Percentiles rank a stretch among this genome's conserved stretches.
These are phyloP conservation scores for Torulaspora franciscae DNA, from an alignment of 805 yeast genomes.

Conservation along the genomic window DNA sequence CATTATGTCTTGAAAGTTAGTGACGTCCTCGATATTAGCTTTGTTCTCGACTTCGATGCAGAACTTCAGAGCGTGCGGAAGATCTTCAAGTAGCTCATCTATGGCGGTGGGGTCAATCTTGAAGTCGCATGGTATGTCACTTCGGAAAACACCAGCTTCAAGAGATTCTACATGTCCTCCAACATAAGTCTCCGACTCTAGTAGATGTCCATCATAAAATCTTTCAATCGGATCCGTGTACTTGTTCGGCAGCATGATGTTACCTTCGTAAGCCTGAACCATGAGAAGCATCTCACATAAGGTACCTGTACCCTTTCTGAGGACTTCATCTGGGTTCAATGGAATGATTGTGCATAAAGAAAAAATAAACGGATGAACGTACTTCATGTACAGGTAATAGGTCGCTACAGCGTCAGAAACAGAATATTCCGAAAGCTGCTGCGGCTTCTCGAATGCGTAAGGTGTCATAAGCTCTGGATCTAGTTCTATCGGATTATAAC, in stretches of 20 bases:
- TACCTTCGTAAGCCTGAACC: conserved; percentile 86
- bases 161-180: conserved; percentile 98
- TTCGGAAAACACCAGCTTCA: conserved; percentile 96
- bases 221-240: conserved; percentile 92
- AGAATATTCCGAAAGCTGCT: conserved; percentile 87
- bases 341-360: conserved; percentile 95
- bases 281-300: conserved; percentile 94
- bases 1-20: conserved; percentile 72
- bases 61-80: conserved; percentile 74
- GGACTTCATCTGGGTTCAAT: conserved; percentile 89
- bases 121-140: conserved; percentile 75
- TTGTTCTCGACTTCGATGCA: conserved; percentile 78
- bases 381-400: conserved; percentile 89
- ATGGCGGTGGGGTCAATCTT: conserved; percentile 75
- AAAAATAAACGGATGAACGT: conserved; percentile 94
- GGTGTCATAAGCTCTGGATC: conserved; percentile 99
- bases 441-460: conserved; percentile 92
- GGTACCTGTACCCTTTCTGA: conserved; percentile 97
- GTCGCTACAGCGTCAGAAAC: conserved; percentile 99
- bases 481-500: conserved; percentile 92
- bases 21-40: conserved; percentile 67
- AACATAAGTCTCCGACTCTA: conserved; percentile 94
- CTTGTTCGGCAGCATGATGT: conserved; percentile 84
- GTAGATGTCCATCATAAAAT: conserved; percentile 87
- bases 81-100: conserved; percentile 68